Evolutionary conservation across 1,284 basidiomycete species (phyloP), one percentile per base, ranked within the genome.

Genomic region (Marasmius sp.): DNA sequence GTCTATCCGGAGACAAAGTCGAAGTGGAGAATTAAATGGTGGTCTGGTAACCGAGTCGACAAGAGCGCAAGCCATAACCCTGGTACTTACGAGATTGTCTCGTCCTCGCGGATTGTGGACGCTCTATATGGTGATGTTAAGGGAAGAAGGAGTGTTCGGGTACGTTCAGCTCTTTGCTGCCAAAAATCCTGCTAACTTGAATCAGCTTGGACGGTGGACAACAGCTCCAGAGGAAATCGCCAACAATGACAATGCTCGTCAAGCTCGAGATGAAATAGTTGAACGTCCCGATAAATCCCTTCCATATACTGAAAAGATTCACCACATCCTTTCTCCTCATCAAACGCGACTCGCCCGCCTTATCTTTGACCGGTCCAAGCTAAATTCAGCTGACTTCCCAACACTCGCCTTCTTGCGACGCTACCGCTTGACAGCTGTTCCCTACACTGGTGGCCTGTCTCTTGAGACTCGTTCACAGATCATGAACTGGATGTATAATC

Each of bases 1-100:
- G 14, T 49, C 48, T 3, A 11, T 2, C 48, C 2, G 2, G 27
- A 27, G 2, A 52, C 41, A 48, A 52, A 51, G 11, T 34, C 37
- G 52, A 20, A 43, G 49, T 37, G 38, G 48, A 22, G 43, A 41
- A n/a, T 61, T 41, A 34, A 58, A 53, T 53, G 60, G 60, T 45
- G 49, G 41, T 3, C 3, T 16, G 9, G n/a, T 11, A 52, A 52
- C 34, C 33, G n/a, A 8, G 50, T 52, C 4, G 22, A 6, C n/a
- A 6, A 22, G 16, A 22, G 8, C 2, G 1, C 7, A 14, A 52
- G 3, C 1, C 27, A 52, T 36, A 33, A 5, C 1, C 50, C 50
- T 1, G 50, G 50, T 5, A 4, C 7, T 5, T 52, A 11, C 34
- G 50, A 52, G 33, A 22, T 9, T 22, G 33, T 52, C 1, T 36